Evolutionary conservation across 257 asterid species (phyloP).

Genomic region (Forsythia suspensa): DNA sequence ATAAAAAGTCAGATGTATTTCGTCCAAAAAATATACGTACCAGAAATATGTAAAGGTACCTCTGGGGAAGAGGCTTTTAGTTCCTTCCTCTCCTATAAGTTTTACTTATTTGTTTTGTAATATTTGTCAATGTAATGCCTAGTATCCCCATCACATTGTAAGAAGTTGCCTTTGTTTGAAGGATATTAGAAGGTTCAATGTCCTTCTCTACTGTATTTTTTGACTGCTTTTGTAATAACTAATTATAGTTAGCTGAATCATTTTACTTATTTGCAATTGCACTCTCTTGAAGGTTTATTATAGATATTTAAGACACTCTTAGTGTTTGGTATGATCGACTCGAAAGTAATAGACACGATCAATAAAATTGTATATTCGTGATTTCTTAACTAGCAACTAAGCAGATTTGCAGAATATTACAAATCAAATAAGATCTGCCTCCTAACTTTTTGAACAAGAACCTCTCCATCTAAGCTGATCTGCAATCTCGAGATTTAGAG

Average conservation of each 20-base stretch:
- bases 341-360: background rate
- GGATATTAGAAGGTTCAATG: conserved; percentile 29
- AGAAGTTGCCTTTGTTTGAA: conserved; percentile 27
- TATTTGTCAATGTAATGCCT: conserved; percentile 34
- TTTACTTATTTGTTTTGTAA: conserved; percentile 40
- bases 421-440: background rate
- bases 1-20: conserved; percentile 27
- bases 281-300: background rate
- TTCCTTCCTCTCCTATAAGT: conserved; percentile 38
- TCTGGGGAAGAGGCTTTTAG: conserved; percentile 30
- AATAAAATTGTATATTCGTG: background rate
- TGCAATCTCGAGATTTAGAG: background rate
- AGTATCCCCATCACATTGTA: conserved; percentile 27
- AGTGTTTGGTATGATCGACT: background rate
- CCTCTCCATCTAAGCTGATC: background rate
- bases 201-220: conserved; percentile 24
- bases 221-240: conserved; percentile 19
- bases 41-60: conserved; percentile 39
- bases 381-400: background rate
- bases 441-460: background rate
- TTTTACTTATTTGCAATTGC: background rate
- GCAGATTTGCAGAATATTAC: background rate
- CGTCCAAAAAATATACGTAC: conserved; percentile 27
- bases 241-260: conserved; percentile 19
- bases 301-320: background rate